A percentile compares a stretch with the other conserved stretches of the same genome.
These are phyloP conservation scores for Alternaria solani DNA, from an alignment of 2,329 filamentous ascomycete species.

Conservation along the genomic window DNA sequence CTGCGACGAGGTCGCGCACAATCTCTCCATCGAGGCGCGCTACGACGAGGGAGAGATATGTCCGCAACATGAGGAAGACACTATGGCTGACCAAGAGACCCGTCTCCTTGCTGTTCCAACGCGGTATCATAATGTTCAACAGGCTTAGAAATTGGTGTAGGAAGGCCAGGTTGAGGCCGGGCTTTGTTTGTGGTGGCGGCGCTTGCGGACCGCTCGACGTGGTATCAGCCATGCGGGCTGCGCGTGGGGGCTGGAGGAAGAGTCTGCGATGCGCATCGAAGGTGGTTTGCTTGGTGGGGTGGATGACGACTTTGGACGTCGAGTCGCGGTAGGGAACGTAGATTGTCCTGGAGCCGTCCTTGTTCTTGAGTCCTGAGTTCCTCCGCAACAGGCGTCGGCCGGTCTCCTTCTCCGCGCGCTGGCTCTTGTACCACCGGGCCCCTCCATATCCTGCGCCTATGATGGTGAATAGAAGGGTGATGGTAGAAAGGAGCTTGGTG, in stretches of 20 bases:
- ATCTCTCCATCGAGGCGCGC: constrained; percentile 95
- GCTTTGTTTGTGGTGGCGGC: constrained; percentile 88
- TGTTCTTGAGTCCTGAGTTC: constrained; percentile 92
- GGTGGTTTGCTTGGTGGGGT: constrained; percentile 88
- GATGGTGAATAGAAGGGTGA: constrained; percentile 79
- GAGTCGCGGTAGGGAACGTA: constrained; percentile 91
- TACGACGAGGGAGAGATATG: constrained; percentile 92
- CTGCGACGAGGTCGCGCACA: constrained; percentile 93
- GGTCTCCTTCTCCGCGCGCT: constrained; percentile 80
- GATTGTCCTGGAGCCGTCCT: constrained; percentile 93
- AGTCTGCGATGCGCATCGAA: constrained; percentile 95
- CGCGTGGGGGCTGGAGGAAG: constrained; percentile 88
- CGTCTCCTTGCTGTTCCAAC: constrained; percentile 95
- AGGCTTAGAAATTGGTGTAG: constrained; percentile 95
- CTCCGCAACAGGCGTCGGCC: constrained; percentile 82
- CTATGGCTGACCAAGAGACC: constrained; percentile 88
- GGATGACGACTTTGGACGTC: constrained; percentile 89
- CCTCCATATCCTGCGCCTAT: constrained; percentile 80
- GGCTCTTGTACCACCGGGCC: constrained; percentile 77
- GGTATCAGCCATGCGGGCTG: constrained; percentile 77
- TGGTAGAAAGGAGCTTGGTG: constrained; percentile 76
- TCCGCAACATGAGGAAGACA: constrained; percentile 87
- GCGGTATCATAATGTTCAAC: constrained; percentile 96
- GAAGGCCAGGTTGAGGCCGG: constrained; percentile 93
- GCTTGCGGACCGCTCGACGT: constrained; percentile 63